Evolutionary conservation across 192 early-diverging fungal genomes (phyloP), one percentile per base, ranked within the genome.

Genomic region (Coemansia biformis): DNA sequence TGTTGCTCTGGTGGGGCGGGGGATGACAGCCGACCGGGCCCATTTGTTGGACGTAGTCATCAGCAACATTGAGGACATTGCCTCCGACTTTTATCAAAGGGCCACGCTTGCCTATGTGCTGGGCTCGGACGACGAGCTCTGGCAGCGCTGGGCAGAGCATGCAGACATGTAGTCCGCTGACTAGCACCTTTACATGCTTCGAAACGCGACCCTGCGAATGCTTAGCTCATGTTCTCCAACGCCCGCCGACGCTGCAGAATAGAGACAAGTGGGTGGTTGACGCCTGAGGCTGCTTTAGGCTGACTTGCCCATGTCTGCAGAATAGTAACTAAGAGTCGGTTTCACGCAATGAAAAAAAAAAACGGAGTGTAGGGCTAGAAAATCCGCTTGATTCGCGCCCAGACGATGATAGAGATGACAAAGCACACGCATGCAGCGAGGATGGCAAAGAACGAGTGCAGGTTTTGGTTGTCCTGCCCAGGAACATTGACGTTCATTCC

Each of bases 21-120:
- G 84, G 16, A 78, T 83, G 23, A 33, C 59, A 1, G 77, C 77
- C 9, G 86, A 81, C 13, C 82, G 85, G 40, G 83, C 85, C 0
- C 86, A 86, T 32, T 56, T 87, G 48, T 51, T 90, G 18, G 83
- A 86, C 55, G 76, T 77, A 3, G 68, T 90, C 34, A 81, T 85
- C 31, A 75, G 77, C 55, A 85, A 87, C 63, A 79, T 87, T 34
- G 76, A 76, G 35, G 66, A 63, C 38, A 78, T 89, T 56, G 38
- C 56, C 7, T 47, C 64, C 0, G 77, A 80, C 37, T 87, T 87
- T 54, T 90, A 90, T 63, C 78, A 83, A 47, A 57, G 46, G 19
- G 76, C 70, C 0, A 81, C 79, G 4, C 34, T 90, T 2, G 41
- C 69, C 8, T 89, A 75, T 63, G 71, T 78, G 1, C 39, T 89